These are phyloP conservation scores for Hypoxylon lenormandii DNA, from an alignment of 495 filamentous ascomycete species.

Conservation along the genomic window DNA sequence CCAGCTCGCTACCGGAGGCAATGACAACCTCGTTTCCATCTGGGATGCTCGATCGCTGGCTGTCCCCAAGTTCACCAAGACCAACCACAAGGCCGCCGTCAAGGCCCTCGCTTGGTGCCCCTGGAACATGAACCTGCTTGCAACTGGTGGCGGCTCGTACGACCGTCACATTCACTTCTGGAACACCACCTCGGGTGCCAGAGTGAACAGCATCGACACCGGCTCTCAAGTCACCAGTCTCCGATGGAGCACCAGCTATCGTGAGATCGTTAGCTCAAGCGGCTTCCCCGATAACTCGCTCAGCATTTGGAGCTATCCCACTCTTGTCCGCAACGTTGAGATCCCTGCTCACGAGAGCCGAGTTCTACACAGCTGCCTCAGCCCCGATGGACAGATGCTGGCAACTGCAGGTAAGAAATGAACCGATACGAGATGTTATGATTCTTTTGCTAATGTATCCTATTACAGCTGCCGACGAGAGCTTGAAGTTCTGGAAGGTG, in stretches of 20 bases:
- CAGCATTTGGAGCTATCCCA: conserved; percentile 98
- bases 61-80: conserved; percentile 98
- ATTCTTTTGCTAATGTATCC: conserved; percentile 30
- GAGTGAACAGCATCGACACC: conserved; percentile 98
- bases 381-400: conserved; percentile 96
- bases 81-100: conserved; percentile 97
- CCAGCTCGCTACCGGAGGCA: conserved; percentile 95
- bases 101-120: conserved; percentile 99
- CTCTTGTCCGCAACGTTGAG: conserved; percentile 94
- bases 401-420: conserved; percentile 78
- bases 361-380: conserved; percentile 92
- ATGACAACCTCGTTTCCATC: conserved; percentile 98
- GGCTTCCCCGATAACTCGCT: conserved; percentile 99
- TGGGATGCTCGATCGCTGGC: conserved; percentile 95
- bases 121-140: conserved; percentile 96
- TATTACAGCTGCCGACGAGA: conserved; percentile 83
- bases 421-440: not conserved
- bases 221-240: conserved; percentile 96
- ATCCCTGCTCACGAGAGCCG: conserved; percentile 99
- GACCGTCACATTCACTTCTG: conserved; percentile 99
- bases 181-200: conserved; percentile 96
- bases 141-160: conserved; percentile 94
- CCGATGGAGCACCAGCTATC: conserved; percentile 94
- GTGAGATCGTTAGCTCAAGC: conserved; percentile 95
- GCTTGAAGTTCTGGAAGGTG: conserved; percentile 99